These are phyloP conservation scores for Pythium dissotocum DNA, from an alignment of 352 stramenopile species.

Conservation along the genomic window DNA sequence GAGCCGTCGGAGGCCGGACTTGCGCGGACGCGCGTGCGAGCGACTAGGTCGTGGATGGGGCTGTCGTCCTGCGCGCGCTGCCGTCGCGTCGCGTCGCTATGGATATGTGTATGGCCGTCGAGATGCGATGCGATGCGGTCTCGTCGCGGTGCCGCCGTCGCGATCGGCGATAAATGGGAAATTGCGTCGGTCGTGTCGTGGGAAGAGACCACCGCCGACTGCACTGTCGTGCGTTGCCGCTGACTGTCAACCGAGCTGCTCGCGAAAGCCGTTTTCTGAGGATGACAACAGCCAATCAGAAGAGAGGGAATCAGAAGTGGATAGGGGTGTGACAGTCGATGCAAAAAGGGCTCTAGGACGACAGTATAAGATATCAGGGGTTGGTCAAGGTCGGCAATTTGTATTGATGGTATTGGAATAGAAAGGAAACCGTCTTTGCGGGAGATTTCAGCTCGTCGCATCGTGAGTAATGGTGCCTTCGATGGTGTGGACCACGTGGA, in stretches of 20 bases:
- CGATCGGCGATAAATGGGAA: conserved; percentile 9
- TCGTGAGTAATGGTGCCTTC: background rate
- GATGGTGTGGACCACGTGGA: background rate
- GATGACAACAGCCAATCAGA: conserved; percentile 7
- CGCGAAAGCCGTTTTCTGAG: conserved; percentile 21
- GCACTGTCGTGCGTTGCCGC: conserved; percentile 10
- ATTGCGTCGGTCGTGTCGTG: background rate
- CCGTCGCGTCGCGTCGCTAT: conserved; percentile 1
- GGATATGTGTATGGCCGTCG: background rate
- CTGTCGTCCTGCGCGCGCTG: conserved; percentile 1
- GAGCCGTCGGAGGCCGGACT: background rate
- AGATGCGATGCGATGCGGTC: background rate
- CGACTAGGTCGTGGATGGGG: background rate
- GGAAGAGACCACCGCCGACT: background rate
- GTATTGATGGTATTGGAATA: background rate
- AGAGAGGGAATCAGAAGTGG: background rate
- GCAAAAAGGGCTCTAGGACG: conserved; percentile 9
- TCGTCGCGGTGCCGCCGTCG: background rate
- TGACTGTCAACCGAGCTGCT: conserved; percentile 4
- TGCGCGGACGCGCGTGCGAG: background rate
- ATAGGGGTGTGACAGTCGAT: conserved; percentile 1
- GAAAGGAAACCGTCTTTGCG: background rate
- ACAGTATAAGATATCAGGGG: background rate
- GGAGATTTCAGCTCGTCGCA: conserved; percentile 13
- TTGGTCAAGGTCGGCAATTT: no score